These are phyloP conservation scores for Alternaria gansuensis DNA, from an alignment of 2,329 filamentous ascomycete genomes.

Conservation along the genomic window DNA sequence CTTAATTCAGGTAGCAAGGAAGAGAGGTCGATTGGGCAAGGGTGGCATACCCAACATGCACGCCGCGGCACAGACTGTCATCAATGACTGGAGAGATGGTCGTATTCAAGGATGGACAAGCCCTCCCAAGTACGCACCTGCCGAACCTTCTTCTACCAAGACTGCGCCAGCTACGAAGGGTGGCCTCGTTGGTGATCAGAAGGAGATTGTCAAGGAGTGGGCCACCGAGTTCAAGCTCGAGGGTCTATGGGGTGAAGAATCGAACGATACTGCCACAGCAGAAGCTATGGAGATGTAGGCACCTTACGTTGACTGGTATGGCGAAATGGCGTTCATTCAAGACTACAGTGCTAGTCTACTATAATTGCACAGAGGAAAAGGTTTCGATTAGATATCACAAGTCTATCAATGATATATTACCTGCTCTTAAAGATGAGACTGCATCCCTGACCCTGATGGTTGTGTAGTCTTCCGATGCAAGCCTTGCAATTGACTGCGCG, in stretches of 20 bases:
- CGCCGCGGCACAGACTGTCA: conserved; percentile 88
- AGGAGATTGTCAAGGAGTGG: conserved; percentile 91
- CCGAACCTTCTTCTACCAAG: conserved; percentile 53
- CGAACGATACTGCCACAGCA: conserved; percentile 43
- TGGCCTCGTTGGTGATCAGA: conserved; percentile 66
- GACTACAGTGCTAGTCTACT: conserved; percentile 8
- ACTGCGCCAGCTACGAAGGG: conserved; percentile 45
- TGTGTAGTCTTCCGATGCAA: conserved; percentile 17
- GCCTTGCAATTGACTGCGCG: conserved; percentile 14
- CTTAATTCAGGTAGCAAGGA: conserved; percentile 91
- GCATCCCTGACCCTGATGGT: not conserved
- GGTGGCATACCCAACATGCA: conserved; percentile 90
- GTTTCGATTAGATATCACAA: conserved; percentile 23
- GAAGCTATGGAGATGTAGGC: conserved; percentile 50
- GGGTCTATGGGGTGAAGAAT: conserved; percentile 82
- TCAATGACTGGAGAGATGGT: conserved; percentile 96
- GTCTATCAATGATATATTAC: conserved; percentile 23
- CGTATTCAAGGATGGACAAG: conserved; percentile 93
- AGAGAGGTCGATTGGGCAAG: conserved; percentile 85
- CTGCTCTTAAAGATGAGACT: conserved; percentile 6
- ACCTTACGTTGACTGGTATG: conserved; percentile 13
- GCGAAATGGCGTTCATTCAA: conserved; percentile 24
- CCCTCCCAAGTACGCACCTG: conserved; percentile 72
- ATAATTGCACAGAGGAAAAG: conserved; percentile 14
- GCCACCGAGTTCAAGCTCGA: conserved; percentile 95